Percentiles rank a stretch among this genome's conserved stretches.
These are phyloP conservation scores for Podila epigama DNA, from an alignment of 192 early-diverging fungal species.

Conservation along the genomic window DNA sequence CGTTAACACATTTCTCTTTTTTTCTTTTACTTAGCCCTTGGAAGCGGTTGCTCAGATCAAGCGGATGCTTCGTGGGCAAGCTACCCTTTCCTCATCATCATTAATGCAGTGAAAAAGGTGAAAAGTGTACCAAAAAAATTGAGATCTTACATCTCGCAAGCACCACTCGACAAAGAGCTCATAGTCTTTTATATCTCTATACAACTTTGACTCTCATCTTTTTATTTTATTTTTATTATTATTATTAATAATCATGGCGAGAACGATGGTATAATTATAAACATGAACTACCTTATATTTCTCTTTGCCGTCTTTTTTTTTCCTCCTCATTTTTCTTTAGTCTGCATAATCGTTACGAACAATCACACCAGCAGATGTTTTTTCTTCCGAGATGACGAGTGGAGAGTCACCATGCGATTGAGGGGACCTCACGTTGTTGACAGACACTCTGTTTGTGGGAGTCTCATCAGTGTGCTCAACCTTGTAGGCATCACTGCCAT, in stretches of 20 bases:
- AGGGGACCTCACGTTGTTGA: background rate
- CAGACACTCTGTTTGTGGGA: background rate
- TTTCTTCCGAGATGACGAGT: background rate
- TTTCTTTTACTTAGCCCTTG: slow-evolving; percentile 4
- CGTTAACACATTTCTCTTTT: background rate
- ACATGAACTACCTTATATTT: too few relatives aligned
- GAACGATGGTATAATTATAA: too few relatives aligned
- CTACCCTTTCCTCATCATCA: background rate
- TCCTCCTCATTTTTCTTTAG: too few relatives aligned
- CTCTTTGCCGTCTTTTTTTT: too few relatives aligned
- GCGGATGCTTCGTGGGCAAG: slow-evolving; percentile 17
- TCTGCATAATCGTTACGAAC: background rate
- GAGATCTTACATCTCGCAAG: too few relatives aligned
- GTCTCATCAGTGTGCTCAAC: background rate
- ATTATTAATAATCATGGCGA: too few relatives aligned
- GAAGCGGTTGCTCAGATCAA: slow-evolving; percentile 15
- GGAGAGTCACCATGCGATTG: background rate
- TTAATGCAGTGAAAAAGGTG: background rate
- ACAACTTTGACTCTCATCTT: too few relatives aligned
- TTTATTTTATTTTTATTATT: too few relatives aligned
- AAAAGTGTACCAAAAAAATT: too few relatives aligned
- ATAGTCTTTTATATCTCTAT: too few relatives aligned
- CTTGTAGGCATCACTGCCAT: background rate
- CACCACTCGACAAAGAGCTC: too few relatives aligned
- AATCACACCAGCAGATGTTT: background rate